Evolutionary conservation across 2,329 filamentous ascomycete genomes (phyloP).

Genomic region (Pleurostoma richardsiae): DNA sequence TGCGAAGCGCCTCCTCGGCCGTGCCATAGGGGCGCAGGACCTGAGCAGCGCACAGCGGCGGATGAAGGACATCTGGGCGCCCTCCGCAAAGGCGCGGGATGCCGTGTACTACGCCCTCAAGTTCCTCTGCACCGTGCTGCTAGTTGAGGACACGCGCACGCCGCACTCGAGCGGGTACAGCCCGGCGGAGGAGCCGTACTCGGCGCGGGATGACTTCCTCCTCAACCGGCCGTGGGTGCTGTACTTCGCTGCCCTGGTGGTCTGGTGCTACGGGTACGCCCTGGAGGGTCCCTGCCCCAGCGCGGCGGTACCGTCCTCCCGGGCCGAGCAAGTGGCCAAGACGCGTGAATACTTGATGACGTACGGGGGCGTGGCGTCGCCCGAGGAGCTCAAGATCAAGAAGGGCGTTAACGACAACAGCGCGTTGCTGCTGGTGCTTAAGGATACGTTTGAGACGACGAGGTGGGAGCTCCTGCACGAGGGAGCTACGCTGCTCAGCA

Average conservation of each 20-base stretch:
- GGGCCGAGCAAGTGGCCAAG: slow-evolving; percentile 64
- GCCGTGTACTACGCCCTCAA: slow-evolving; percentile 89
- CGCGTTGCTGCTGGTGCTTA: slow-evolving; percentile 74
- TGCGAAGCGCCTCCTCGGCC: slow-evolving; percentile 77
- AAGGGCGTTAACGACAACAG: slow-evolving; percentile 78
- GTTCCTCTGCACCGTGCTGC: slow-evolving; percentile 79
- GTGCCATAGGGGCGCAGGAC: slow-evolving; percentile 78
- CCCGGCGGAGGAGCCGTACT: slow-evolving; percentile 52
- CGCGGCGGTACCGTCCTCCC: slow-evolving; percentile 46
- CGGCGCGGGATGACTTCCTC: slow-evolving; percentile 80
- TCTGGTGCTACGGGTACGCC: slow-evolving; percentile 93
- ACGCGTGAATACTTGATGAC: slow-evolving; percentile 76
- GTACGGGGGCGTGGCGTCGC: slow-evolving; percentile 66
- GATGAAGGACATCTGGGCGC: slow-evolving; percentile 88
- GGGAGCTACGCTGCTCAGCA: slow-evolving; percentile 72
- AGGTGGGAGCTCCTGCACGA: slow-evolving; percentile 91
- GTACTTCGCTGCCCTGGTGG: slow-evolving; percentile 86
- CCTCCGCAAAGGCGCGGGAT: slow-evolving; percentile 80
- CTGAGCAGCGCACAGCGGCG: slow-evolving; percentile 72
- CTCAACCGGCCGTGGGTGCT: slow-evolving; percentile 93
- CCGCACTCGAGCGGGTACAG: slow-evolving; percentile 30
- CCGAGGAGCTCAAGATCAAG: slow-evolving; percentile 70
- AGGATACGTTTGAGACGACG: slow-evolving; percentile 74
- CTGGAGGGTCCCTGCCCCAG: slow-evolving; percentile 71
- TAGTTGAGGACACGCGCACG: slow-evolving; percentile 47